Percentiles rank a stretch among this genome's conserved stretches.
Conservation (phyloP, 2,329 filamentous ascomycete genomes). For the Fusarium nurragi region DNA sequence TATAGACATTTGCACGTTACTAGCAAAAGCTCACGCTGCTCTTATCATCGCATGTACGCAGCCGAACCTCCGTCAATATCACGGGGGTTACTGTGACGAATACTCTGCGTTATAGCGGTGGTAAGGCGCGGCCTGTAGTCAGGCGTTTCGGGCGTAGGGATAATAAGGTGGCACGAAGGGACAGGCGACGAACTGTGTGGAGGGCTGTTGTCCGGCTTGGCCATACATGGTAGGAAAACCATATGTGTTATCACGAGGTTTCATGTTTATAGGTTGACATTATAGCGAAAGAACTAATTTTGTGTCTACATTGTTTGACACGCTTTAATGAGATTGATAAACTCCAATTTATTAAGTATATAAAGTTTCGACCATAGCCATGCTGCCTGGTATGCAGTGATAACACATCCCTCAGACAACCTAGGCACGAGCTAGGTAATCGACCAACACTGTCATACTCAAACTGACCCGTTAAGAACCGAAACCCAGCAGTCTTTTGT, state of each 20-base stretch:
- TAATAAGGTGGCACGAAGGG: slow-evolving; percentile 23
- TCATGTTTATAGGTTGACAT: slow-evolving; percentile 26
- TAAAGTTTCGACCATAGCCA: too few relatives aligned
- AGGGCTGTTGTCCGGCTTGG: slow-evolving; percentile 5
- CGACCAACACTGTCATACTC: neutral
- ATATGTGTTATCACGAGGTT: slow-evolving; percentile 22
- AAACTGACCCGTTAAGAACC: neutral
- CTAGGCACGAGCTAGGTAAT: too few relatives aligned
- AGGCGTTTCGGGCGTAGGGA: slow-evolving; percentile 44
- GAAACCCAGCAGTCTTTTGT: too few relatives aligned
- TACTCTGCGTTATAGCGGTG: slow-evolving; percentile 29
- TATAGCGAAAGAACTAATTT: slow-evolving; percentile 34
- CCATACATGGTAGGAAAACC: slow-evolving; percentile 7
- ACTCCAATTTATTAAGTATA: neutral
- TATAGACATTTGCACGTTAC: slow-evolving; percentile 27
- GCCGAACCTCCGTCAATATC: neutral
- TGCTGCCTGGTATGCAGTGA: too few relatives aligned
- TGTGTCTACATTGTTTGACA: neutral
- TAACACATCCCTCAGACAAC: too few relatives aligned
- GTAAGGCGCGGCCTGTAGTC: slow-evolving; percentile 36
- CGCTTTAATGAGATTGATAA: neutral
- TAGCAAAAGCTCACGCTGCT: slow-evolving; percentile 19
- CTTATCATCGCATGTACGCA: slow-evolving; percentile 16
- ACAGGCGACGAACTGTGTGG: slow-evolving; percentile 10
- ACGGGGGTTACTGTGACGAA: neutral